These are phyloP conservation scores for Cordyceps tenuipes DNA, from an alignment of 2,329 filamentous ascomycete genomes.

Conservation along the genomic window DNA sequence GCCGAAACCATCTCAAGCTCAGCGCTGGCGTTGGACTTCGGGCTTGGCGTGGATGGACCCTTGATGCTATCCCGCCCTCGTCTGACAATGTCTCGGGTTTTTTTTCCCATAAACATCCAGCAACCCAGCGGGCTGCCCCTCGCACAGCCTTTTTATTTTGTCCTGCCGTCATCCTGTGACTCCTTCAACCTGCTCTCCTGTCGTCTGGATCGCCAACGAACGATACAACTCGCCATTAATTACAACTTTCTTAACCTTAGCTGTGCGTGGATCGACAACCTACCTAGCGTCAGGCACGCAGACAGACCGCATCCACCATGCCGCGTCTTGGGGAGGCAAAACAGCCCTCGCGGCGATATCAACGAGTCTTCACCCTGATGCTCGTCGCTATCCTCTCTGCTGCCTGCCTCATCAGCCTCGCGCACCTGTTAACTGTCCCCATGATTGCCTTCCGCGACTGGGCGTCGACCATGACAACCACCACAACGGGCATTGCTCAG, in stretches of 20 bases:
- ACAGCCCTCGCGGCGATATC: background rate
- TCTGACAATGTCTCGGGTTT: background rate
- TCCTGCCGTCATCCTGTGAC: background rate
- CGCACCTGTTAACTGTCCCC: background rate
- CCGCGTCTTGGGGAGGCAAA: background rate
- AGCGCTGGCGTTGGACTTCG: no score
- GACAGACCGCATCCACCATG: constrained; percentile 1
- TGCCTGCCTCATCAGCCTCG: background rate
- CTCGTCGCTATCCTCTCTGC: background rate
- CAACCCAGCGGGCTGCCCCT: background rate
- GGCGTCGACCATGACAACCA: background rate
- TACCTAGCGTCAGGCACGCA: constrained; percentile 4
- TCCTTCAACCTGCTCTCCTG: background rate
- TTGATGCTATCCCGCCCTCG: background rate
- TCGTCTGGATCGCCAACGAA: background rate
- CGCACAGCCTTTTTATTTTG: background rate
- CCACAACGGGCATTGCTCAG: background rate
- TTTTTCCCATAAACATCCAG: background rate
- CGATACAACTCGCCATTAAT: no score
- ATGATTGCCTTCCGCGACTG: background rate
- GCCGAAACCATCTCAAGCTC: background rate
- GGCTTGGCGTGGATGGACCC: background rate
- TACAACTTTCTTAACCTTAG: background rate
- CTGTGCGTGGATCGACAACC: background rate
- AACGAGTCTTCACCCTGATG: background rate